Conservation (phyloP, 2,329 filamentous ascomycete genomes). For the Zopfia rhizophila region DNA sequence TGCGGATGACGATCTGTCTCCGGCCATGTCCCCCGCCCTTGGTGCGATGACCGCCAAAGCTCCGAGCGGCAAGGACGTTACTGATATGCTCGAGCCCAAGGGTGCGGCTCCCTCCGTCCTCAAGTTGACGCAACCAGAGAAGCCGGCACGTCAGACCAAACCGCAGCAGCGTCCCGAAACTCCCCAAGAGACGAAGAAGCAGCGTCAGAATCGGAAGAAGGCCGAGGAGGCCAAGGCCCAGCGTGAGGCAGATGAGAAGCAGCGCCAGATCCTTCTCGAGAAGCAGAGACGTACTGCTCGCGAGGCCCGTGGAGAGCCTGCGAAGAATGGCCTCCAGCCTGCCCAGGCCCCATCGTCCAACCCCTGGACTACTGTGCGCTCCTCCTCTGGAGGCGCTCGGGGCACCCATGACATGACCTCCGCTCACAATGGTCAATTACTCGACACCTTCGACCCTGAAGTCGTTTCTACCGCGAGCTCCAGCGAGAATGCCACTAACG, state of each 20-base stretch:
- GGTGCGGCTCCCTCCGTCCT: slow-evolving; percentile 77
- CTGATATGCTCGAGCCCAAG: slow-evolving; percentile 88
- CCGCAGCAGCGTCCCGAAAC: slow-evolving; percentile 64
- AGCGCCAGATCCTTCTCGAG: slow-evolving; percentile 80
- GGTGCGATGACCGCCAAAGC: slow-evolving; percentile 50
- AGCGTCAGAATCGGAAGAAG: slow-evolving; percentile 92
- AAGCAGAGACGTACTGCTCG: slow-evolving; percentile 85
- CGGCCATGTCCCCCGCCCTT: slow-evolving; percentile 72
- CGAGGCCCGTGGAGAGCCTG: slow-evolving; percentile 81
- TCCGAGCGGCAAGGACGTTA: slow-evolving; percentile 75
- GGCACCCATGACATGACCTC: slow-evolving; percentile 30
- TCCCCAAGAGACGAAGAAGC: slow-evolving; percentile 86
- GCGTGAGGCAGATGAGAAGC: slow-evolving; percentile 80
- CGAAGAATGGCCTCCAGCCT: slow-evolving; percentile 76
- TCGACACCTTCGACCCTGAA: slow-evolving; percentile 62
- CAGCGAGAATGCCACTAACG: slow-evolving; percentile 49
- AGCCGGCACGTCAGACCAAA: slow-evolving; percentile 67
- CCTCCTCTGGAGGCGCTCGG: slow-evolving; percentile 32
- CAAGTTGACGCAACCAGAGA: slow-evolving; percentile 76
- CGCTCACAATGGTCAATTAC: slow-evolving; percentile 44
- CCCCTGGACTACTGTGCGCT: slow-evolving; percentile 61
- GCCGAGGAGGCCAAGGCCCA: slow-evolving; percentile 79
- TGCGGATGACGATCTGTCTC: slow-evolving; percentile 82
- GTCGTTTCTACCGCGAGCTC: slow-evolving; percentile 53
- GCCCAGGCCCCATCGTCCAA: slow-evolving; percentile 61